Evolutionary conservation across 345 rosid genomes (phyloP), one percentile per base, ranked within the genome.

Genomic region (Passiflora organensis): DNA sequence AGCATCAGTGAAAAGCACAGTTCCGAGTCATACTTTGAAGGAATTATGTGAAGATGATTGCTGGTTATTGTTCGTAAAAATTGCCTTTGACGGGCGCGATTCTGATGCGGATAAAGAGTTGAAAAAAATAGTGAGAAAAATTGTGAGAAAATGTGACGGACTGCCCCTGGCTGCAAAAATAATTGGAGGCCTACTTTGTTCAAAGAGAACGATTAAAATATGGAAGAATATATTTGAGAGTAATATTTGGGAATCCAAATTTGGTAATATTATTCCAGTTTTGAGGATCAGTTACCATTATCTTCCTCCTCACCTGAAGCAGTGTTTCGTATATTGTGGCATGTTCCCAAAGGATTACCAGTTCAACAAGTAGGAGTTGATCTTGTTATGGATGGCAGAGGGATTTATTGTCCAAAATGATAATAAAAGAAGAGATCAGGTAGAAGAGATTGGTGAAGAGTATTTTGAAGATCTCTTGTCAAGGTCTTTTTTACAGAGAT

Each of bases 141-240:
- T 58, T 12, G 43, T 47, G 53, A 47, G 62, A 19, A 58, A 58
- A 22, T 58, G 62, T 13, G 19, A 21, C 13, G 62, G 62, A 0
- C 53, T 58, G 10, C 62, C 62, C 20, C 21, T 58, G 15, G 34
- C 53, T 38, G 15, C 23, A 37, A 58, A 34, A 47, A 21, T 53
- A 22, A 43, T 58, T 15, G 62, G 62, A 0, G 32, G 34, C 21
- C 34, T 58, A 2, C 28, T 58, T 5, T 32, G 32, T 2, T 34
- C 44, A 0, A 47, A 47, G 13, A 36, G 44, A 21, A 13, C 34
- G 21, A 2, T 12, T 20, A 24, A 10, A 1, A 53, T 32, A 34
- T 58, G 62, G 62, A 45, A 47, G 23, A 46, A 34, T 44, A 36
- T 58, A 34, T 4, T 11, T 1, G 20, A 36, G 10, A 58, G 62